A percentile compares a stretch with the other conserved stretches of the same genome.
These are phyloP conservation scores for Gnomoniopsis smithogilvyi DNA, from an alignment of 2,329 filamentous ascomycete species.

Conservation along the genomic window DNA sequence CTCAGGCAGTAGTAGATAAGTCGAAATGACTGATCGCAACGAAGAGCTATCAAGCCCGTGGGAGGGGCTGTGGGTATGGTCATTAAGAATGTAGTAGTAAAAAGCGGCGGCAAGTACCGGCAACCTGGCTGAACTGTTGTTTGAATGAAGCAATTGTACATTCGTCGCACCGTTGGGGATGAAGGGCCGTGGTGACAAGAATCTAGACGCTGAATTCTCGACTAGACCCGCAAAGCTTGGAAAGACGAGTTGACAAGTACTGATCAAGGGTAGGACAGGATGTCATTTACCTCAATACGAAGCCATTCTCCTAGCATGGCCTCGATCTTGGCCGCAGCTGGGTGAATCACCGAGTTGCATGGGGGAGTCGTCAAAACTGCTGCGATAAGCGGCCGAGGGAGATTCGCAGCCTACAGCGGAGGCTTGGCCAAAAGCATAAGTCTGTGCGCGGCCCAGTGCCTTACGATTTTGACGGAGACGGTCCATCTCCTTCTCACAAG, in stretches of 20 bases:
- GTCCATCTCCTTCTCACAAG: slow-evolving; percentile 92
- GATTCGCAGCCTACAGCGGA: slow-evolving; percentile 53
- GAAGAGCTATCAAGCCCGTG: slow-evolving; percentile 10
- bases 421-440: slow-evolving; percentile 88
- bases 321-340: slow-evolving; percentile 46
- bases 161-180: neutral
- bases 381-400: slow-evolving; percentile 52
- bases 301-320: slow-evolving; percentile 58
- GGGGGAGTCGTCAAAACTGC: slow-evolving; percentile 37
- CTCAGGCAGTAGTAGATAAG: slow-evolving; percentile 13
- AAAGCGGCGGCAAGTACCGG: slow-evolving; percentile 8
- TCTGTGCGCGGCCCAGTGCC: slow-evolving; percentile 83
- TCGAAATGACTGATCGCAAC: neutral
- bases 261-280: neutral
- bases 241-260: neutral
- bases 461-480: slow-evolving; percentile 83
- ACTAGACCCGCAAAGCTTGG: neutral
- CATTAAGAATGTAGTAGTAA: slow-evolving; percentile 16
- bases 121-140: slow-evolving; percentile 6
- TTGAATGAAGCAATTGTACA: neutral
- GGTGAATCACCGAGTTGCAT: slow-evolving; percentile 41
- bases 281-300: slow-evolving; percentile 48
- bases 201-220: neutral
- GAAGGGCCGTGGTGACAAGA: slow-evolving; percentile 3
- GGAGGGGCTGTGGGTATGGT: slow-evolving; percentile 13